These are phyloP conservation scores for Pleurotus tuber-regium DNA, from an alignment of 768 basidiomycete species.

Conservation along the genomic window DNA sequence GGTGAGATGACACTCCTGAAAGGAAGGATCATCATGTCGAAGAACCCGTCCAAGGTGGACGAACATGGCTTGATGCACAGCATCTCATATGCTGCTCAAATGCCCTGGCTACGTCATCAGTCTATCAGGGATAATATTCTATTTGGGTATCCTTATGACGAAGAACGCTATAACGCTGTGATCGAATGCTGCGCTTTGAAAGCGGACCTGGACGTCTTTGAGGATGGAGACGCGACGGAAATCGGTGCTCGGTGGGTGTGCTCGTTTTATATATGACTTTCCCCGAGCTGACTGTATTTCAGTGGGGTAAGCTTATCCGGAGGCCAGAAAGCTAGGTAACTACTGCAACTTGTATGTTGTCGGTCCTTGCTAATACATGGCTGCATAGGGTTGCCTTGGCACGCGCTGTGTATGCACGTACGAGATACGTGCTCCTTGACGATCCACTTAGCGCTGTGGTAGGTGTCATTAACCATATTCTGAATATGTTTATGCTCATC, in stretches of 20 bases:
- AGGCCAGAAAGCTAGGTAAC: slow-evolving; percentile 76
- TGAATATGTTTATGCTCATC: neutral
- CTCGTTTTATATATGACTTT: slow-evolving; percentile 2
- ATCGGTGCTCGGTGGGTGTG: slow-evolving; percentile 63
- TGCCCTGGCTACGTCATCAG: slow-evolving; percentile 67
- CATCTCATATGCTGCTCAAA: slow-evolving; percentile 73
- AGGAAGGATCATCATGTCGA: slow-evolving; percentile 60
- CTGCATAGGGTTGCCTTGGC: slow-evolving; percentile 71
- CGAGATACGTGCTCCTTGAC: slow-evolving; percentile 71
- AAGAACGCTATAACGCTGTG: slow-evolving; percentile 71
- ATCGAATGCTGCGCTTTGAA: slow-evolving; percentile 82
- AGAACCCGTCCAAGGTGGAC: slow-evolving; percentile 58
- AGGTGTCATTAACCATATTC: slow-evolving; percentile 23
- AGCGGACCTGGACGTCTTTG: slow-evolving; percentile 79
- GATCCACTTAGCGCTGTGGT: slow-evolving; percentile 84
- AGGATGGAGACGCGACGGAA: slow-evolving; percentile 84
- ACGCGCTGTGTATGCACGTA: slow-evolving; percentile 74
- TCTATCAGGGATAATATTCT: slow-evolving; percentile 81
- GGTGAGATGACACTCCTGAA: slow-evolving; percentile 64
- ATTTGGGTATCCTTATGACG: slow-evolving; percentile 71
- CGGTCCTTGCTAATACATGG: neutral
- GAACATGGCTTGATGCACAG: slow-evolving; percentile 57
- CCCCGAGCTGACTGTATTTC: neutral
- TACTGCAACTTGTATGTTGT: neutral
- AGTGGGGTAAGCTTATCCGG: slow-evolving; percentile 77